These are phyloP conservation scores for Typha latifolia DNA, from an alignment of 176 grass and related monocot species.

Conservation along the genomic window DNA sequence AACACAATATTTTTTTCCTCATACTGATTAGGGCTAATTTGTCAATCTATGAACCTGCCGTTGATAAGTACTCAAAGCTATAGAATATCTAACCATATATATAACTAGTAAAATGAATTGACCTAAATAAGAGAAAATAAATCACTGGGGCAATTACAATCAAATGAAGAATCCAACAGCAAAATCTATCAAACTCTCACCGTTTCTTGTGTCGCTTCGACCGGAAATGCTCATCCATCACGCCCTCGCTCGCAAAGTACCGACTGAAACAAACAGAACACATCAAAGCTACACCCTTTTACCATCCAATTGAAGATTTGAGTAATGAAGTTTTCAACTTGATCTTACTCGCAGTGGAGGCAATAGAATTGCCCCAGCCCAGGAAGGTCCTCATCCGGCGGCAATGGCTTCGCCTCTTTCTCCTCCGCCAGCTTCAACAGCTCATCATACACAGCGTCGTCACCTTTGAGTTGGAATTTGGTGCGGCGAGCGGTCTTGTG, in stretches of 20 bases:
- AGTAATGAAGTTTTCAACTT: neutral
- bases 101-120: no score
- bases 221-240: slow-evolving; percentile 62
- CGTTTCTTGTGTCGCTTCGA: slow-evolving; percentile 95
- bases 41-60: no score
- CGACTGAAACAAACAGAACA: slow-evolving; percentile 40
- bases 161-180: neutral
- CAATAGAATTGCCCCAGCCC: slow-evolving; percentile 98
- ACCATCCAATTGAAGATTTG: neutral
- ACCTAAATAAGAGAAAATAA: no score
- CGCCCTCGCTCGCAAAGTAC: slow-evolving; percentile 61
- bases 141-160: neutral
- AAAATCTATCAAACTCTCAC: slow-evolving; percentile 15
- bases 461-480: slow-evolving; percentile 85
- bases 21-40: no score
- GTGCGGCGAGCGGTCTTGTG: slow-evolving; percentile 74
- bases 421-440: slow-evolving; percentile 68
- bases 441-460: slow-evolving; percentile 75
- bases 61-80: no score
- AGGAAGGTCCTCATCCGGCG: slow-evolving; percentile 71
- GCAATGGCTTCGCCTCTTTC: slow-evolving; percentile 34
- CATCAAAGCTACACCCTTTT: slow-evolving; percentile 1
- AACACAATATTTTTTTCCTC: no score
- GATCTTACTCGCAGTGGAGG: slow-evolving; percentile 80
- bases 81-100: no score